These are phyloP conservation scores for Lactarius trivialis DNA, from an alignment of 768 basidiomycete genomes.

Conservation along the genomic window DNA sequence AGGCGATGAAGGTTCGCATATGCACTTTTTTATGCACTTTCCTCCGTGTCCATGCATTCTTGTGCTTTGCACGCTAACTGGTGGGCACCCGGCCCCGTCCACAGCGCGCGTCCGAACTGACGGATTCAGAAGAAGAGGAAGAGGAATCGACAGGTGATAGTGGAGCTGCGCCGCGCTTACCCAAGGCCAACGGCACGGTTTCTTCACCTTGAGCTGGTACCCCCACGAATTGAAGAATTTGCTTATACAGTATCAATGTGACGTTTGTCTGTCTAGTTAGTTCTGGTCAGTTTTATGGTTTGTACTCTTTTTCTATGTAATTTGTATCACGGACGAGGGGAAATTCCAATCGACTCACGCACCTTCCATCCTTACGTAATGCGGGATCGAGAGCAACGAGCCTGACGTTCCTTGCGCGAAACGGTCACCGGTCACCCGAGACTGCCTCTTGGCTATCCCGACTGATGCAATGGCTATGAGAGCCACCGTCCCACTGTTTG, in stretches of 20 bases:
- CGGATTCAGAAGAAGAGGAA: slow-evolving; percentile 60
- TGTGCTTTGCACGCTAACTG: slow-evolving; percentile 19
- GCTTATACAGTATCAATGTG: background rate
- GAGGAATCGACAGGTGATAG: slow-evolving; percentile 32
- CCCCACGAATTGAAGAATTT: background rate
- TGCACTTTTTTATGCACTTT: background rate
- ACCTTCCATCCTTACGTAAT: background rate
- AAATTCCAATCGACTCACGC: too few species aligned
- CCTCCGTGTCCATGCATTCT: slow-evolving; percentile 4
- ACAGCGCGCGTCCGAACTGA: slow-evolving; percentile 58
- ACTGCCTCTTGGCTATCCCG: background rate
- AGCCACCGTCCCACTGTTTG: background rate
- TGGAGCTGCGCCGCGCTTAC: background rate
- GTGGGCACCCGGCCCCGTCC: slow-evolving; percentile 2
- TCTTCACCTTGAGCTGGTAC: background rate
- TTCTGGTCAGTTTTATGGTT: background rate
- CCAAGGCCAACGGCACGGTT: slow-evolving; percentile 3
- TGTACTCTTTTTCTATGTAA: background rate
- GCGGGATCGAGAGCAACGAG: too few species aligned
- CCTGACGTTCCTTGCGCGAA: too few species aligned
- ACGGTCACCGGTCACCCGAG: too few species aligned
- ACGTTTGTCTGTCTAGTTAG: background rate
- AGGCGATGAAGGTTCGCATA: slow-evolving; percentile 77
- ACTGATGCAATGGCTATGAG: background rate
- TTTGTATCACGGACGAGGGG: background rate